Base-by-base conservation (phyloP, 495 filamentous ascomycete genomes). In the Bryoglossum gracile region DNA sequence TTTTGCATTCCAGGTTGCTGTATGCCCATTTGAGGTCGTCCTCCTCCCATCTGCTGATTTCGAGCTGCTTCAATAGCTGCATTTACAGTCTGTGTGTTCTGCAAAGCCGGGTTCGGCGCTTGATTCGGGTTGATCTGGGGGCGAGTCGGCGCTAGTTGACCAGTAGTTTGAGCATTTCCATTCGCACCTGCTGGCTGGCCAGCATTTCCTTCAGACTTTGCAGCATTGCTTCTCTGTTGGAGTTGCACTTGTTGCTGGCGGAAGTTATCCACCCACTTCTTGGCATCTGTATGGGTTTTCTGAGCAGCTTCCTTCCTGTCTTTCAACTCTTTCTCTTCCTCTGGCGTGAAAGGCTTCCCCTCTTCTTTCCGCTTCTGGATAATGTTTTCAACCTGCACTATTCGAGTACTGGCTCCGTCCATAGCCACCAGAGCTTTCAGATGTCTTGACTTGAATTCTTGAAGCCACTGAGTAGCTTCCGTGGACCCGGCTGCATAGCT, bases 41-140 rank as follows among this genome's bases (percentile, higher is more conserved):
- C 3, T 50, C 61, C 30, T 61, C 61, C 33, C 46, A 72, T 43
- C 48, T 76, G 73, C 41, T 74, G 69, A 22, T 68, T 74, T 60
- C 73, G 72, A 34, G 73, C 74, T 8, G 69, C 69, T 48, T 76
- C 72, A 53, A 76, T 68, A 19, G 72, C 74, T 8, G 71, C 71
- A 56, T 68, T 73, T 21, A 76, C 62, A 22, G 68, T 61, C 16
- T 68, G 64, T 8, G 66, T 53, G 28, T 35, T 51, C 26, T 56
- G 55, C 8, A 54, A 34, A 17, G 58, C 46, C 2, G 55, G 50
- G 40, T 56, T 62, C 11, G 44, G 32, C 4, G 50, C 48, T 24
- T 58, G 55, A 43, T 59, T 52, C 2, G 43, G 9, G 22, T 44
- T 56, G 43, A 57, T 34, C 25, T 53, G 55, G 26, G 55, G 60